Evolutionary conservation across 306 rosid genomes (phyloP).

Genomic region (Luffa acutangula): DNA sequence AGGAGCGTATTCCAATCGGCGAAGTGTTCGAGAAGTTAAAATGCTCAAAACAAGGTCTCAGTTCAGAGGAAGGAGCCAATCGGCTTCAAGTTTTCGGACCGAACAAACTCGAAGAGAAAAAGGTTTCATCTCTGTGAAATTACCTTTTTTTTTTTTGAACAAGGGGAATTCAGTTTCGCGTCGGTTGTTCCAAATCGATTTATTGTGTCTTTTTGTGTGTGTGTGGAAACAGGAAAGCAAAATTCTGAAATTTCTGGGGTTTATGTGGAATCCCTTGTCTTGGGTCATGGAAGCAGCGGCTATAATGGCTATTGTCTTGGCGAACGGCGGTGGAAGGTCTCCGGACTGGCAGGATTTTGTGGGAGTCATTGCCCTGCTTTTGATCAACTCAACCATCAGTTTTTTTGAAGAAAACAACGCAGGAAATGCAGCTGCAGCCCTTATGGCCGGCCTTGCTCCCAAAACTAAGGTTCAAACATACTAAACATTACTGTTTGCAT

Average conservation of each 20-base stretch:
- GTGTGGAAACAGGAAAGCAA: conserved; percentile 68
- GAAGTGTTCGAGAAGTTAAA: conserved; percentile 92
- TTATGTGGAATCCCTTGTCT: conserved; percentile 98
- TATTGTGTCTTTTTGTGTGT: conserved; percentile 2
- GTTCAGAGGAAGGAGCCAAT: conserved; percentile 71
- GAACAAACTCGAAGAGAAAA: conserved; percentile 97
- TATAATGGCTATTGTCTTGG: conserved; percentile 87
- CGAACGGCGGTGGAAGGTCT: conserved; percentile 77
- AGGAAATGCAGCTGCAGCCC: conserved; percentile 99
- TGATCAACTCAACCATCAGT: conserved; percentile 94
- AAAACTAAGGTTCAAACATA: conserved; percentile 64
- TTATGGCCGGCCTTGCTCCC: conserved; percentile 99
- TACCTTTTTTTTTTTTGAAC: not conserved
- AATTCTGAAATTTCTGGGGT: conserved; percentile 75
- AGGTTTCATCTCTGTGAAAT: conserved; percentile 23
- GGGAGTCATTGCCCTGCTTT: conserved; percentile 58
- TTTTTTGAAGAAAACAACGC: conserved; percentile 94
- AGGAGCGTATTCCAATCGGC: conserved; percentile 83
- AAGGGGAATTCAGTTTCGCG: not conserved
- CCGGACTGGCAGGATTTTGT: conserved; percentile 99
- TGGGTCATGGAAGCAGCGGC: conserved; percentile 99
- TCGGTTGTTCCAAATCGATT: not conserved
- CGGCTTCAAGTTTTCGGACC: conserved; percentile 94
- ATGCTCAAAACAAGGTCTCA: conserved; percentile 69
- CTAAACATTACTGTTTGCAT: not conserved